Conservation (phyloP, 306 rosid genomes). For the Casuarina glauca region DNA sequence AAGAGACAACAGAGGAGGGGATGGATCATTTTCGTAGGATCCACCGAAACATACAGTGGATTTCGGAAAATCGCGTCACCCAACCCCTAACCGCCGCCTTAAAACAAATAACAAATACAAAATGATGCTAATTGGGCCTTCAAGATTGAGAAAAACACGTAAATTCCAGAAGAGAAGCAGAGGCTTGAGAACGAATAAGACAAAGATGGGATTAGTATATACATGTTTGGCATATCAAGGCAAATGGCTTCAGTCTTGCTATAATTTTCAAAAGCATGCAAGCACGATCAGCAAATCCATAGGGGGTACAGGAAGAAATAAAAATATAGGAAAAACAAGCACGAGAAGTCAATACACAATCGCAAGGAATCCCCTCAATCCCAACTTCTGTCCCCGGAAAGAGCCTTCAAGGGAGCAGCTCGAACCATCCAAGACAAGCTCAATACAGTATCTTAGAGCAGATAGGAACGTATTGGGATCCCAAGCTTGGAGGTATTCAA, state of each 20-base stretch:
- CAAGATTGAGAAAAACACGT: neutral
- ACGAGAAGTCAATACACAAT: conserved; percentile 21
- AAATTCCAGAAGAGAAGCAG: neutral
- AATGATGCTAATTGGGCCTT: too few relatives aligned
- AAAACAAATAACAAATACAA: too few relatives aligned
- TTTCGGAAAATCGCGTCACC: too few relatives aligned
- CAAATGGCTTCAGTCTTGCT: conserved; percentile 25
- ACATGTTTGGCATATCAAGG: conserved; percentile 4
- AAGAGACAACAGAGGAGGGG: too few relatives aligned
- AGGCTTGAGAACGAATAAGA: neutral
- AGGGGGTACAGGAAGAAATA: conserved; percentile 22
- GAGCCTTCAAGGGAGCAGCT: conserved; percentile 34
- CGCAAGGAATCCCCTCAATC: conserved; percentile 23
- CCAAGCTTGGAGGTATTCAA: conserved; percentile 28
- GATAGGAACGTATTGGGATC: conserved; percentile 33
- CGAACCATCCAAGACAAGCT: conserved; percentile 32
- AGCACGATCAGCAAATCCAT: conserved; percentile 17
- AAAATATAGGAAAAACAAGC: conserved; percentile 8
- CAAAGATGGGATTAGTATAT: conserved; percentile 3
- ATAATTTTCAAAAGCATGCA: neutral
- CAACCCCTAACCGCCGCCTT: too few relatives aligned
- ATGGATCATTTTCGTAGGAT: too few relatives aligned
- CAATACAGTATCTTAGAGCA: conserved; percentile 39
- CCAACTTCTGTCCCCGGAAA: neutral
- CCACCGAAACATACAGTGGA: too few relatives aligned